Percentiles rank a stretch among this genome's conserved stretches.
Conservation (phyloP, 106 monocot genomes). For the Dendrobium chrysotoxum region DNA sequence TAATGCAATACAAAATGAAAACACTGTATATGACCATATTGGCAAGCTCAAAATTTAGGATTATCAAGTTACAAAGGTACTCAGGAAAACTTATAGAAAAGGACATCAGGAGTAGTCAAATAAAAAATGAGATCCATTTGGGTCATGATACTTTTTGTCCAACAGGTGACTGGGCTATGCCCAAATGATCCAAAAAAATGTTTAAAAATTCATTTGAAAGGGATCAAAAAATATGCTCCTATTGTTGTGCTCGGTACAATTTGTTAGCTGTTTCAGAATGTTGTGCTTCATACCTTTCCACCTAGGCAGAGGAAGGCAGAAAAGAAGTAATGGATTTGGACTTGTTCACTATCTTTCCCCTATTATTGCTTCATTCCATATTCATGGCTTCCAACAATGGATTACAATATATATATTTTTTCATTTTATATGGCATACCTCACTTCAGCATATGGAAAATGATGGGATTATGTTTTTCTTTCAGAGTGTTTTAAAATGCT, state of each 20-base stretch:
- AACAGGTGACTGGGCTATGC: background rate
- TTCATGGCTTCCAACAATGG: background rate
- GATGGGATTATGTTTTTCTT: background rate
- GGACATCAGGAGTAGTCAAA: background rate
- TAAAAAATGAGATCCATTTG: background rate
- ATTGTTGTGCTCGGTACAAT: background rate
- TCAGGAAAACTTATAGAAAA: background rate
- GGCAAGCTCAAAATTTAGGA: too few relatives aligned
- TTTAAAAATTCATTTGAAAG: background rate
- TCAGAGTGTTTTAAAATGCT: background rate
- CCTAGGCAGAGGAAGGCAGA: background rate
- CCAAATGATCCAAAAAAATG: background rate
- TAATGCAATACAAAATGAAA: too few relatives aligned
- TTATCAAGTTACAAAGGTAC: background rate
- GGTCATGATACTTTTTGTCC: background rate
- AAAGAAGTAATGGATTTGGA: background rate
- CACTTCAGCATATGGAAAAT: background rate
- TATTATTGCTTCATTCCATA: background rate
- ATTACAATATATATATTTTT: background rate
- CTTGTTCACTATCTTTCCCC: background rate
- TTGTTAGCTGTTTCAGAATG: background rate
- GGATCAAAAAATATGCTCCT: background rate
- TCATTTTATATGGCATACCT: background rate
- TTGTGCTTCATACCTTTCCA: background rate
- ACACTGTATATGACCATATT: too few relatives aligned